Evolutionary conservation across 495 filamentous ascomycete species (phyloP).

Genomic region (Evernia prunastri): DNA sequence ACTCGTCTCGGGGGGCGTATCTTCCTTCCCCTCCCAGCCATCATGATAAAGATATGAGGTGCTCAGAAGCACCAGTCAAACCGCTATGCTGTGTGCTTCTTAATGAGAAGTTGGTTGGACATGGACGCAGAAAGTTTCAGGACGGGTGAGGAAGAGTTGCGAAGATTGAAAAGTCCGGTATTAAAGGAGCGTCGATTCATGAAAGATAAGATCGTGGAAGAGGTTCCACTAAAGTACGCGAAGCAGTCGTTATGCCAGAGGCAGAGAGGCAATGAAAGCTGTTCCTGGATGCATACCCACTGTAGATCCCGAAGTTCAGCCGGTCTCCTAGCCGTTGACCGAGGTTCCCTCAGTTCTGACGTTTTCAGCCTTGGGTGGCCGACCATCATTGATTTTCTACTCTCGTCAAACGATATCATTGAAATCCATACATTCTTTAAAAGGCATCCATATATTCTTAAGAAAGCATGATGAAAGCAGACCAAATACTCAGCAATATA

Average conservation of each 20-base stretch:
- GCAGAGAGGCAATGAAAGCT: background rate
- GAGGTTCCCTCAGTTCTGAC: too few species aligned
- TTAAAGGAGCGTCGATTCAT: background rate
- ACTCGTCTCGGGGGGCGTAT: slow-evolving; percentile 70
- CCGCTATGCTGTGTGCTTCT: background rate
- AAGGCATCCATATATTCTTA: too few species aligned
- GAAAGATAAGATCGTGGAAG: background rate
- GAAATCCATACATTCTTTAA: too few species aligned
- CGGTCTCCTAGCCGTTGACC: background rate
- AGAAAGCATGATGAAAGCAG: slow-evolving; percentile 14
- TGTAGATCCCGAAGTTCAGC: background rate
- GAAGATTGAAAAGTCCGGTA: background rate
- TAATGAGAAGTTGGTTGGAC: background rate
- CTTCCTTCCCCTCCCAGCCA: slow-evolving; percentile 56
- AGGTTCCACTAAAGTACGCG: background rate
- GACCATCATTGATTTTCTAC: too few species aligned
- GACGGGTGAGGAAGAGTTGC: background rate
- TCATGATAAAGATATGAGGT: slow-evolving; percentile 40
- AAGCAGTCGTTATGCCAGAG: background rate
- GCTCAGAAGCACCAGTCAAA: background rate
- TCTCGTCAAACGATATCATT: too few species aligned
- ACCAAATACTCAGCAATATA: slow-evolving; percentile 9
- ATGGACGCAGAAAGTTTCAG: background rate
- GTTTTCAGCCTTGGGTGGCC: slow-evolving; percentile 11
- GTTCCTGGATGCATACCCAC: slow-evolving; percentile 14